phyloP scores from a whole-genome alignment of 1,139 yeast genomes.

The Saccharomycopsis hybrid region DNA sequence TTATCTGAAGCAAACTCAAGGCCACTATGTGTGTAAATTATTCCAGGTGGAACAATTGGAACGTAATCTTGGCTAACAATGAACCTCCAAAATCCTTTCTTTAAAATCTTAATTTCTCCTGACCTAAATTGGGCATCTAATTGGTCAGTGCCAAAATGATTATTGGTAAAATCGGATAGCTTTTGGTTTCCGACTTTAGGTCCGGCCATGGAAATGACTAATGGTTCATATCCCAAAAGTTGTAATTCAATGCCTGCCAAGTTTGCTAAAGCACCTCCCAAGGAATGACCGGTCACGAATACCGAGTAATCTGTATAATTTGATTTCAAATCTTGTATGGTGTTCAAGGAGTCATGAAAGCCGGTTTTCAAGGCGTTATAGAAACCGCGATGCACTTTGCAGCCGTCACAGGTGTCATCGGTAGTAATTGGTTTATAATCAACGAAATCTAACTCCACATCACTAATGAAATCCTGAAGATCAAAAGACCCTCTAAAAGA shows the following conservation, averaged over 20 bases:
- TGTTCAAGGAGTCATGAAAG: slow-evolving; percentile 1
- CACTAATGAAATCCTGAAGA: slow-evolving; percentile 8
- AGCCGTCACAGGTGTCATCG: slow-evolving; percentile 31
- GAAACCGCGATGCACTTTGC: slow-evolving; percentile 46
- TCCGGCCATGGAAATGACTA: slow-evolving; percentile 44
- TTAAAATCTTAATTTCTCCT: slow-evolving; percentile 27
- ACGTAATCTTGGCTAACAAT: slow-evolving; percentile 51
- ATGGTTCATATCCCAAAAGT: slow-evolving; percentile 36
- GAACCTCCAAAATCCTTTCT: slow-evolving; percentile 40
- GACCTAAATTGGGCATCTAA: slow-evolving; percentile 25
- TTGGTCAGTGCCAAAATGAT: slow-evolving; percentile 26
- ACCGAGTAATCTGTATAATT: slow-evolving; percentile 33
- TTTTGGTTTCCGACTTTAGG: slow-evolving; percentile 46
- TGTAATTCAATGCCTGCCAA: slow-evolving; percentile 46
- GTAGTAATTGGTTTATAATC: slow-evolving; percentile 8
- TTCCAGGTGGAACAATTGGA: slow-evolving; percentile 51
- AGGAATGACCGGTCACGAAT: slow-evolving; percentile 48
- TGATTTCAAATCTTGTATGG: slow-evolving; percentile 2
- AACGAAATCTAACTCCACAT: slow-evolving; percentile 3
- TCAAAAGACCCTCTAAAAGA: slow-evolving; percentile 17
- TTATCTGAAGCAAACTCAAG: slow-evolving; percentile 43
- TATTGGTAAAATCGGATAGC: slow-evolving; percentile 39
- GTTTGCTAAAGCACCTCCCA: slow-evolving; percentile 51
- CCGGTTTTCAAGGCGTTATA: slow-evolving; percentile 20
- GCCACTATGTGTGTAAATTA: slow-evolving; percentile 41